Evolutionary conservation across 305 asterid genomes (phyloP).

Genomic region (Fraxinus angustifolia): DNA sequence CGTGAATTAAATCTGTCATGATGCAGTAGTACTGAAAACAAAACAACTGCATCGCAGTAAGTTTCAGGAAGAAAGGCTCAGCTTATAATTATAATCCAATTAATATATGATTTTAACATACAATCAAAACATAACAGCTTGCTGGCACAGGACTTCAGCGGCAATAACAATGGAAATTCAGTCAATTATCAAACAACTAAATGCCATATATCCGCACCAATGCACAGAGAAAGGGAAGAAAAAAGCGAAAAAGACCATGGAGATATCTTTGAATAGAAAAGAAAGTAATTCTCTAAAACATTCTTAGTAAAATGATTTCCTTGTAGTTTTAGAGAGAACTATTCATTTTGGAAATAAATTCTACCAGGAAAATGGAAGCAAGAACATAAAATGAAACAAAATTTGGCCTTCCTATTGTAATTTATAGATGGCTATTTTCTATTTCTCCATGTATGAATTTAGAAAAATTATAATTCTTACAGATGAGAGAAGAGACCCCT

Average conservation of each 20-base stretch:
- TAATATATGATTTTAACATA: conserved; percentile 1
- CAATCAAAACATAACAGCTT: conserved; percentile 4
- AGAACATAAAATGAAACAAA: conserved; percentile 15
- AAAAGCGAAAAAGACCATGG: neutral
- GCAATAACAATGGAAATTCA: neutral
- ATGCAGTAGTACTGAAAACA: conserved; percentile 8
- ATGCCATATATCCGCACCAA: conserved; percentile 9
- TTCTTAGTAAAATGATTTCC: conserved; percentile 8
- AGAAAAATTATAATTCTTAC: conserved; percentile 45
- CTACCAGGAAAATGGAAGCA: conserved; percentile 13
- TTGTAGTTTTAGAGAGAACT: conserved; percentile 2
- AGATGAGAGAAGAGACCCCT: conserved; percentile 78
- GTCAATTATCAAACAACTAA: neutral
- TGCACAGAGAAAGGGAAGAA: conserved; percentile 14
- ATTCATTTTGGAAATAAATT: conserved; percentile 1
- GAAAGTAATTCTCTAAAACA: neutral
- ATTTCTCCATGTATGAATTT: conserved; percentile 18
- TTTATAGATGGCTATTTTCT: conserved; percentile 18
- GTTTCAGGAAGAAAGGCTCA: conserved; percentile 5
- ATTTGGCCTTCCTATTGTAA: conserved; percentile 12
- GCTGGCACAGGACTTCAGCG: conserved; percentile 7
- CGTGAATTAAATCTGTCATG: neutral
- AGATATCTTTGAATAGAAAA: neutral
- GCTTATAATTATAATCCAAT: neutral
- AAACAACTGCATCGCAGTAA: neutral